Evolutionary conservation across 140 eudicot genomes (phyloP), one percentile per base, ranked within the genome.

Genomic region (Ambrosia hybrid): DNA sequence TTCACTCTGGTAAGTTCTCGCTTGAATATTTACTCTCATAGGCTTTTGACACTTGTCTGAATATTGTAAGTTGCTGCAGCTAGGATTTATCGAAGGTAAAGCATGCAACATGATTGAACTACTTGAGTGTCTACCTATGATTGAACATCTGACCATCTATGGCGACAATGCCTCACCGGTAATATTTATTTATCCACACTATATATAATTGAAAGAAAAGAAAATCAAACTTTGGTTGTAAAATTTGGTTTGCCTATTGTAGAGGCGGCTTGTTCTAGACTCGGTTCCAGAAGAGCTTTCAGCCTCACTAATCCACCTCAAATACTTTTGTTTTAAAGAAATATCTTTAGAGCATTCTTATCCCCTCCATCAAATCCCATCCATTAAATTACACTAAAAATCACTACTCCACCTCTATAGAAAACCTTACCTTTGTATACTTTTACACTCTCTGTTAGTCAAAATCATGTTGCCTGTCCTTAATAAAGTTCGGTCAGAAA

Each of bases 71-170:
- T 39, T 72, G 53, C 70, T 14, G 57, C 36, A 8, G 76, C 26
- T 45, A 4, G n/a, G 59, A 11, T 8, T 4, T 26, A 21, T 61
- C 2, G 30, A 61, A 4, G 12, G 39, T 5, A 72, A 75, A 3
- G 49, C n/a, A 6, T 43, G 76, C 26, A 64, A 74, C 12, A 38
- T 56, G 9, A 36, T 57, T 8, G 57, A 66, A 9, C 64, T 78
- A 30, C 57, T 78, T 39, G 45, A 75, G 17, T 56, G 72, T 41
- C 33, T 74, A 48, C 87, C 78, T 51, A 51, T 65, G 49, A 70
- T 83, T 55, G 75, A 83, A 68, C 48, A 70, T 1, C 43, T 82
- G 46, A 39, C 51, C n/a, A 16, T 74, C 72, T 15, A 39, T 39
- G 45, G 52, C 14, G 3, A 1, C 3, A 16, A 1, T 0, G 48